Evolutionary conservation across 257 asterid species (phyloP).

Genomic region (Solanum verrucosum): DNA sequence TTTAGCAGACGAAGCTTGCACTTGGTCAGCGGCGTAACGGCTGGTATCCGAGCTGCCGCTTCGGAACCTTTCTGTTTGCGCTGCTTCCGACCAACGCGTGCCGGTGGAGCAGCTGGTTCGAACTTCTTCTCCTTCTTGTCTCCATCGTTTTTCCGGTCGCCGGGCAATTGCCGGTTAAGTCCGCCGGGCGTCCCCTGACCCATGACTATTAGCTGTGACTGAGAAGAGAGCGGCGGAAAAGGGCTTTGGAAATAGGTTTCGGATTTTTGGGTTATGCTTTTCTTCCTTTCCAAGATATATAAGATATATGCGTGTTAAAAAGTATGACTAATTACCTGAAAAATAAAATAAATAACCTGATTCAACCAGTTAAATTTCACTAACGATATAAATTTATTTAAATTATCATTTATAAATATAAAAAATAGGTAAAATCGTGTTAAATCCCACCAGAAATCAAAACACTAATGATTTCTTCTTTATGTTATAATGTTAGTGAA

Average conservation of each 20-base stretch:
- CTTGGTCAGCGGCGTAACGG: conserved; percentile 35
- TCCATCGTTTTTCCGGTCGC: conserved; percentile 78
- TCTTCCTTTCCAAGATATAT: neutral
- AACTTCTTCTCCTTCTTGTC: conserved; percentile 84
- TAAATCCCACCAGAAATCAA: neutral
- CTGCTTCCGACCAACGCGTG: conserved; percentile 44
- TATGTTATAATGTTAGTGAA: neutral
- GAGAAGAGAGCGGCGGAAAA: neutral
- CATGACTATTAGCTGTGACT: neutral
- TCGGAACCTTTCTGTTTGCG: conserved; percentile 75
- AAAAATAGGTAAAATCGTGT: neutral
- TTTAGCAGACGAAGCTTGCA: conserved; percentile 54
- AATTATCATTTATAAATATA: neutral
- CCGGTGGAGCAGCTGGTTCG: conserved; percentile 62
- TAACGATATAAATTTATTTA: neutral
- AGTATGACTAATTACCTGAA: neutral
- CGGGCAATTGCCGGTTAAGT: conserved; percentile 62
- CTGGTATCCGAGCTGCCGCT: conserved; percentile 35
- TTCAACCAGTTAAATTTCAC: neutral
- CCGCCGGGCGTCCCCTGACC: conserved; percentile 58
- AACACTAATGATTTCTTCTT: neutral
- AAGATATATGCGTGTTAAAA: neutral
- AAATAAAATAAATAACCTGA: neutral
- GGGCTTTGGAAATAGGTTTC: neutral
- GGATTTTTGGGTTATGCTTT: neutral